Percentiles rank a stretch among this genome's conserved stretches.
Conservation (phyloP, 2,329 filamentous ascomycete species). For the Penicillium janthinellum region DNA sequence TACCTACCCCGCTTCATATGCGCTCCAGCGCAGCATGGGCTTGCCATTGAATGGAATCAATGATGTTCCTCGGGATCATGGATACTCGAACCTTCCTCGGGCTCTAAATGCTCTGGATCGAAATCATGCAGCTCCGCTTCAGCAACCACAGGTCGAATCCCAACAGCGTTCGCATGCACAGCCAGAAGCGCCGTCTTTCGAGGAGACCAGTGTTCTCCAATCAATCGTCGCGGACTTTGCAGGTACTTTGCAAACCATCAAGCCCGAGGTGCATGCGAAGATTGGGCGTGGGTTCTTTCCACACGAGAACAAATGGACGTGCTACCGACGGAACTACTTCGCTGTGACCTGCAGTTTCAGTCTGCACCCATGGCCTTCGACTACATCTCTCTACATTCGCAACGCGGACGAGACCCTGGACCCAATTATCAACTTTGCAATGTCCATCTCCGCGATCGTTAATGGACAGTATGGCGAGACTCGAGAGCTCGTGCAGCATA, state of each 20-base stretch:
- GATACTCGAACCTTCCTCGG: slow-evolving; percentile 38
- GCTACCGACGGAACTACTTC: slow-evolving; percentile 90
- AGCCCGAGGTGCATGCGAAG: slow-evolving; percentile 73
- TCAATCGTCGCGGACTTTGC: slow-evolving; percentile 36
- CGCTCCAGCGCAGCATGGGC: slow-evolving; percentile 36
- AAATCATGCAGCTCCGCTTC: slow-evolving; percentile 33
- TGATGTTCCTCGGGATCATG: slow-evolving; percentile 37
- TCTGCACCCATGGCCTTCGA: slow-evolving; percentile 62
- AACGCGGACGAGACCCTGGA: slow-evolving; percentile 49
- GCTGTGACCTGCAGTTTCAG: slow-evolving; percentile 78
- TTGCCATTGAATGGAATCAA: slow-evolving; percentile 34
- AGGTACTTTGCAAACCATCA: slow-evolving; percentile 52
- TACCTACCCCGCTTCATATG: slow-evolving; percentile 38
- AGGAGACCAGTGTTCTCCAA: slow-evolving; percentile 42
- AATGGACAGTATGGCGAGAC: slow-evolving; percentile 73
- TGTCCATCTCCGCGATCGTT: slow-evolving; percentile 81
- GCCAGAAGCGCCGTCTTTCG: slow-evolving; percentile 46
- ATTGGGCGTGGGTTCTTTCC: slow-evolving; percentile 91
- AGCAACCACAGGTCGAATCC: slow-evolving; percentile 33
- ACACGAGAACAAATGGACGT: slow-evolving; percentile 82
- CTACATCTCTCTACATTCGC: slow-evolving; percentile 60
- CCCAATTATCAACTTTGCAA: slow-evolving; percentile 73
- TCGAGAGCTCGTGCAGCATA: slow-evolving; percentile 87
- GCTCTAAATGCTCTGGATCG: slow-evolving; percentile 37
- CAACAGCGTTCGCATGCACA: slow-evolving; percentile 22